Evolutionary conservation across 352 stramenopile genomes (phyloP), one percentile per base, ranked within the genome.

Genomic region (Thalassiosira exigua): DNA sequence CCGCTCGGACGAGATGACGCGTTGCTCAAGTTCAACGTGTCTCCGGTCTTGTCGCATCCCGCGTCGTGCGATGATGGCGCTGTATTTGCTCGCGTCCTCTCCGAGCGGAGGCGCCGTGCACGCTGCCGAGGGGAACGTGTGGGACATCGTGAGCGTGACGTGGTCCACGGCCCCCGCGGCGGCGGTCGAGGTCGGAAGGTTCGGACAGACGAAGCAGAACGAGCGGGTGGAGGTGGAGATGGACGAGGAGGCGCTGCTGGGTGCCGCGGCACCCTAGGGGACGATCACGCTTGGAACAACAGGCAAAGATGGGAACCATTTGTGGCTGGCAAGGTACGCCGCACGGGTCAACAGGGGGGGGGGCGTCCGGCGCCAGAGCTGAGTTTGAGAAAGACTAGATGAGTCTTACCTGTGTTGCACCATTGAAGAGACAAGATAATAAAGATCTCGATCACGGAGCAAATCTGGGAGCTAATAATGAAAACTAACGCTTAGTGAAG

Each of bases 141-240:
- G 71, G 71, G 58, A 73, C 48, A 29, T 57, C 27, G 22, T 46
- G 4, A 33, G 41, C 32, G 56, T 70, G 32, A 66, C 27, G 26
- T 75, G 72, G 72, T n/a, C 42, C 2, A 68, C 51, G 51, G 56
- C 72, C 21, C 72, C 69, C 24, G 7, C 39, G 1, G 32, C 36
- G 22, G 53, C 33, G 44, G 33, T 69, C 22, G 19, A 44, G 14
- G 5, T 77, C 9, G 27, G 19, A 21, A 66, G 27, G 33, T 65
- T 82, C 58, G 51, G 65, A 4, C 24, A 14, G 27, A 69, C 48
- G 11, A 48, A 30, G 29, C 73, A 56, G 2, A 62, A 76, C 48
- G 3, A 67, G 64, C 76, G 73, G 64, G 41, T 69, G 19, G 65
- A 82, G n/a, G 27, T 82, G 19, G 73, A 82, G 60, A 27, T 82